Base-by-base conservation (phyloP, 108 stramenopile genomes). In the Nitzschia putrida region DNA sequence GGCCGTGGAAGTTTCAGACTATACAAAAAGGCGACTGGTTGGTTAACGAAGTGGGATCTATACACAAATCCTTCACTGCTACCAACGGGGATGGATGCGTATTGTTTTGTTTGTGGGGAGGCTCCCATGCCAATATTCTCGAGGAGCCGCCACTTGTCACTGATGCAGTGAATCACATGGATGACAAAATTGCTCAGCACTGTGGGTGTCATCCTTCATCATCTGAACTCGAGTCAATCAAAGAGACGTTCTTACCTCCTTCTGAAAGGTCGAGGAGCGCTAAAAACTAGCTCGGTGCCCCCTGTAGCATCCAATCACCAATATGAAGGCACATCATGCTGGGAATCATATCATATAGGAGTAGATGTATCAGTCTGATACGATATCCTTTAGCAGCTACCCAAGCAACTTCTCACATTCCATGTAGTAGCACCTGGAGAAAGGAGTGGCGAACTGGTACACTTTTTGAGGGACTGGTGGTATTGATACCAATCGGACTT, bases 31-130 rank as follows among this genome's bases (percentile, higher is more conserved):
- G 82, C 9, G 23, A 66, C 11, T 75, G 56, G 53, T 58, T 83
- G 10, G 70, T 73, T 37, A 83, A 83, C 53, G 78, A 79, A 59
- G 61, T 83, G 21, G 82, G 82, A 38, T 61, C 68, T 25, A 73
- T 83, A 8, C 82, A 83, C 63, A 66, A 72, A 59, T 76, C 74
- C 8, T 83, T 74, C 56, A 72, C 78, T 0, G 71, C 73, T 6
- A 66, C 73, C 56, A 55, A 68, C 37, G 73, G 68, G 14, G 74
- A 67, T 11, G 81, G 77, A 18, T 73, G 72, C 24, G 63, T 69
- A 10, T 49, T 82, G 37, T 47, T 82, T 13, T 65, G 72, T 25
- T 49, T 82, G 29, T 82, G 81, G 81, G 76, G 77, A 56, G 66
- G 66, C 13, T 66, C 66, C 14, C 66, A 66, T 20, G 66, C 66